These are phyloP conservation scores for Peronospora belbahrii DNA, from an alignment of 352 stramenopile genomes.

Conservation along the genomic window DNA sequence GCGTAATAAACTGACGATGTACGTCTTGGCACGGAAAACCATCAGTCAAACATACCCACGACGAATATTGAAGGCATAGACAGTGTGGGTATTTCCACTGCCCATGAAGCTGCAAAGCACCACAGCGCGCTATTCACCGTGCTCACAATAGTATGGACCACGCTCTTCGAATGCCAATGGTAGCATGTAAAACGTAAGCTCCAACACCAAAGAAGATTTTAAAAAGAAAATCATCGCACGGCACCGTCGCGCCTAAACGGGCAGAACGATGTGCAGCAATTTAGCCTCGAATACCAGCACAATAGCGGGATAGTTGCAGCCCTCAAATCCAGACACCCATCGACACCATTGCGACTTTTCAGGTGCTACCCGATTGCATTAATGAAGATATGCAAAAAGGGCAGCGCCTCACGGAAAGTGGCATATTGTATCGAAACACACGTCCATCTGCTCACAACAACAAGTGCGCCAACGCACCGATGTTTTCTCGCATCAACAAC, in stretches of 20 bases:
- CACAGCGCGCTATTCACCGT: constrained; percentile 79
- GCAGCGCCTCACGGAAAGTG: constrained; percentile 86
- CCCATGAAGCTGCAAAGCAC: constrained; percentile 67
- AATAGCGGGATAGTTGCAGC: too few species aligned
- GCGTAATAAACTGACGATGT: constrained; percentile 61
- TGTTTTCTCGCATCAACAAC: constrained; percentile 70
- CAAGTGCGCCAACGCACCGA: constrained; percentile 38
- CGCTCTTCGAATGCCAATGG: constrained; percentile 67
- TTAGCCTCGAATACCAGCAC: too few species aligned
- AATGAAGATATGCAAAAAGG: constrained; percentile 84
- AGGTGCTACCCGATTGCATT: constrained; percentile 25
- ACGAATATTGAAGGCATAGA: constrained; percentile 48
- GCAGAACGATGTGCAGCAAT: too few species aligned
- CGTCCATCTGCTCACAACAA: constrained; percentile 84
- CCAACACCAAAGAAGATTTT: constrained; percentile 67
- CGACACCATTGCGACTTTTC: constrained; percentile 30
- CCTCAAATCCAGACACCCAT: constrained; percentile 80
- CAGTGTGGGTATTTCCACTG: constrained; percentile 80
- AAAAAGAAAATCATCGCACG: constrained; percentile 79
- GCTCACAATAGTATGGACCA: constrained; percentile 89
- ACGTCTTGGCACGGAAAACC: constrained; percentile 31
- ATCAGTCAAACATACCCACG: constrained; percentile 65
- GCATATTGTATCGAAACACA: constrained; percentile 78
- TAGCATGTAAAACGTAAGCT: constrained; percentile 62
- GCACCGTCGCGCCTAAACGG: constrained; percentile 43